These are phyloP conservation scores for Blastocystis sp. DNA, from an alignment of 352 stramenopile species.

Conservation along the genomic window DNA sequence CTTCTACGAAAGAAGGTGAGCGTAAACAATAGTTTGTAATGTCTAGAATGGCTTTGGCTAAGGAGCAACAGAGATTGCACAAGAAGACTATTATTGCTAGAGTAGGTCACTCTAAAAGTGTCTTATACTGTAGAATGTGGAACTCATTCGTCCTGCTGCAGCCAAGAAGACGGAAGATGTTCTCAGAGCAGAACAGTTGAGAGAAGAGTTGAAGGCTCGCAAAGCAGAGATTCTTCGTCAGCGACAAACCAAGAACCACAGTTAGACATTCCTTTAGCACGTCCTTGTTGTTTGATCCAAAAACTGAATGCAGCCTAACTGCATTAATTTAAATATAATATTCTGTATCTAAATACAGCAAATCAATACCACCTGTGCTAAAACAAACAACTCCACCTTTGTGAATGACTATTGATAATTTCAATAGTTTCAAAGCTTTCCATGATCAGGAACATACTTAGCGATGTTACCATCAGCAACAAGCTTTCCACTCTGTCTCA, in stretches of 20 bases:
- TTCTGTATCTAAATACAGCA: too few species aligned
- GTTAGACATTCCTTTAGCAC: not conserved
- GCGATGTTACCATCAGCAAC: too few species aligned
- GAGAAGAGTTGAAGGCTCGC: slow-evolving; percentile 40
- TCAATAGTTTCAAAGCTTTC: too few species aligned
- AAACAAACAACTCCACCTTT: too few species aligned
- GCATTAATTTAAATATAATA: too few species aligned
- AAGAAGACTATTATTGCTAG: slow-evolving; percentile 53
- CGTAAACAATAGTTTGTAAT: not conserved
- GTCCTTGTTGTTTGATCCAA: too few species aligned
- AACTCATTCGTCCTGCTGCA: not conserved
- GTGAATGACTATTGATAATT: too few species aligned
- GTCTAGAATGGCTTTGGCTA: slow-evolving; percentile 43
- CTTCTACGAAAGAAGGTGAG: slow-evolving; percentile 84
- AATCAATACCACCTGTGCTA: too few species aligned
- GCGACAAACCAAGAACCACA: not conserved
- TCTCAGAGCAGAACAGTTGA: slow-evolving; percentile 16
- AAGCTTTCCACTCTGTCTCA: too few species aligned
- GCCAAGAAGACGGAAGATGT: slow-evolving; percentile 36
- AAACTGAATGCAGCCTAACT: too few species aligned
- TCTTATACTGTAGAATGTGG: slow-evolving; percentile 19
- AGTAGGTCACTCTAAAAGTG: not conserved
- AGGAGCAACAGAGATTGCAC: slow-evolving; percentile 30
- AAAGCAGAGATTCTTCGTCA: slow-evolving; percentile 42
- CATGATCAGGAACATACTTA: too few species aligned